A percentile compares a stretch with the other conserved stretches of the same genome.
phyloP scores from a whole-genome alignment of 2,329 filamentous ascomycete genomes.

The Penicillium oxalicum region DNA sequence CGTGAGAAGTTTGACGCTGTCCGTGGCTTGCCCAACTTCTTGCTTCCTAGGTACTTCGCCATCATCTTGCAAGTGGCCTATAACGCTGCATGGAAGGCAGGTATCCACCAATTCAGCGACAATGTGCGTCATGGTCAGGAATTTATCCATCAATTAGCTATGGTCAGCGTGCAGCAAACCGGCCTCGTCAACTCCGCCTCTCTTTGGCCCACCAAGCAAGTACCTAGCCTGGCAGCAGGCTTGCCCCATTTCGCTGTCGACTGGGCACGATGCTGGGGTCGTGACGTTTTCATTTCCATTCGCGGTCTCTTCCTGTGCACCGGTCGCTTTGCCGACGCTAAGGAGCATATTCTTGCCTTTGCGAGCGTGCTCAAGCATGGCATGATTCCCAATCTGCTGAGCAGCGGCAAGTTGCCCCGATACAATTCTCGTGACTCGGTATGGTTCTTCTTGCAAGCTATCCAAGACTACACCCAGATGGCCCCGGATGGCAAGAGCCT shows the following conservation, averaged over 20 bases:
- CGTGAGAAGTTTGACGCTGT: conserved; percentile 80
- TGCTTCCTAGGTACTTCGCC: conserved; percentile 89
- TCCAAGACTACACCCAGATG: conserved; percentile 84
- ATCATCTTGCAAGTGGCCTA: conserved; percentile 84
- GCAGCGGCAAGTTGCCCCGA: conserved; percentile 75
- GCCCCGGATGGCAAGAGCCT: conserved; percentile 70
- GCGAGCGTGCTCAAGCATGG: conserved; percentile 95
- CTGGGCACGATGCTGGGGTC: conserved; percentile 96
- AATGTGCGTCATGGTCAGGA: conserved; percentile 75
- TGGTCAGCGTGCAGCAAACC: conserved; percentile 88
- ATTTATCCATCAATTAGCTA: conserved; percentile 80
- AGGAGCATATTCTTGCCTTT: conserved; percentile 90
- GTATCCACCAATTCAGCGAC: conserved; percentile 69
- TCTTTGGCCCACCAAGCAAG: conserved; percentile 75
- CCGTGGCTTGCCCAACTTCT: conserved; percentile 75
- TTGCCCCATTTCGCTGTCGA: conserved; percentile 88
- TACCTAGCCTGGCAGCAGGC: conserved; percentile 84
- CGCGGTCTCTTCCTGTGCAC: conserved; percentile 88
- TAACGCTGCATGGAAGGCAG: conserved; percentile 70
- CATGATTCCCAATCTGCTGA: conserved; percentile 92
- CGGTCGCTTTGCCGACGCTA: conserved; percentile 79
- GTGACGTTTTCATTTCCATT: conserved; percentile 93
- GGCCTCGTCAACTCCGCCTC: conserved; percentile 86
- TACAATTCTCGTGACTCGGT: conserved; percentile 96
- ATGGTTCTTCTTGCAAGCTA: conserved; percentile 96